Evolutionary conservation across 805 yeast genomes (phyloP), one percentile per base, ranked within the genome.

Genomic region (Yarrowia keelungensis): DNA sequence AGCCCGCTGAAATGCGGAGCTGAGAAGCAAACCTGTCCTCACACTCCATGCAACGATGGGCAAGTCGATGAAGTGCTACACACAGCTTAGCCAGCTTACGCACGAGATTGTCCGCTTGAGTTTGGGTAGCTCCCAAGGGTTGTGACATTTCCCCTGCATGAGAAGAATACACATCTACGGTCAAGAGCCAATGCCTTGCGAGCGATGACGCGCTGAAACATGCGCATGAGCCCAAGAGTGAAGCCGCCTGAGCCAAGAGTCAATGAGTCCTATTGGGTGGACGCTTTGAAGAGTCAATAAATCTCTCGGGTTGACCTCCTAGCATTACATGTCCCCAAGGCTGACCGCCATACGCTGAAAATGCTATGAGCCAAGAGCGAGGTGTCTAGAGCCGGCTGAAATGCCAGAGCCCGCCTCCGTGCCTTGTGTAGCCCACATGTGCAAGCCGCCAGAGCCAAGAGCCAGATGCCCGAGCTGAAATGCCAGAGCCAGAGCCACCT

Each of bases 111-210:
- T 53, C 59, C 59, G 59, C 59, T 53, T 19, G 59, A 53, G 59
- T 53, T 53, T 53, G 59, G 59, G 59, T 53, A 38, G 59, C 59
- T 8, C 59, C 59, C 59, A 53, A 38, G 59, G 59, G 59, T 53
- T 53, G 45, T 19, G 56, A 51, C 36, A 32, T n/a, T 35, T 51
- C 56, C 59, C 59, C 59, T 38, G 59, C 59, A 53, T 53, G 59
- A 12, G 26, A 16, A 53, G 22, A n/a, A 51, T 36, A 51, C 59
- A 53, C 59, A 53, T 53, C 45, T 14, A 16, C 10, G 59, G 59
- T 39, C 45, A 53, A 53, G 59, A 53, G 59, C 45, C 59, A 53
- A 53, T 53, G 45, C 42, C 56, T 36, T 51, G 56, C 3, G 56
- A 51, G 54, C 54, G 8, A 49, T 49, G 54, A 49, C 54, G 54